phyloP scores from a whole-genome alignment of 2,329 filamentous ascomycete genomes.

The Diplodia seriata region DNA sequence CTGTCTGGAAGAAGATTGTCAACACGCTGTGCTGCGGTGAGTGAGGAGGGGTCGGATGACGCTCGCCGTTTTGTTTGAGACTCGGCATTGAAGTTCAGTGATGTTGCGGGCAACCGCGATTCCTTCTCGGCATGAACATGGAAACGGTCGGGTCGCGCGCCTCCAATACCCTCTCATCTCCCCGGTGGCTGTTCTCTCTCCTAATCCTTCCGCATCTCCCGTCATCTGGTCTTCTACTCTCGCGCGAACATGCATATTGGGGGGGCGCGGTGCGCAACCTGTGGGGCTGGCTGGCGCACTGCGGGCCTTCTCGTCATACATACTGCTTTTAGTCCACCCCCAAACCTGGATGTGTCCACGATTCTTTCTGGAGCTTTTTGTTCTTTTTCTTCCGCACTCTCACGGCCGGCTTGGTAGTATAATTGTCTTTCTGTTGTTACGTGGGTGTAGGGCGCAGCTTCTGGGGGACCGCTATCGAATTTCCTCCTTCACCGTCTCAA shows the following conservation, averaged over 20 bases:
- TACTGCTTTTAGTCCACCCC: constrained; percentile 30
- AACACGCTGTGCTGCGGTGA: constrained; percentile 33
- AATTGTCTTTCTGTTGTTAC: constrained; percentile 31
- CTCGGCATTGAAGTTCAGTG: constrained; percentile 24
- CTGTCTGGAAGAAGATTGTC: constrained; percentile 32
- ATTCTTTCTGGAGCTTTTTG: constrained; percentile 31
- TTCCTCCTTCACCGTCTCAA: constrained; percentile 20
- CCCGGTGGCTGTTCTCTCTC: constrained; percentile 31
- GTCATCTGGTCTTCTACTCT: constrained; percentile 31
- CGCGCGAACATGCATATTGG: constrained; percentile 32
- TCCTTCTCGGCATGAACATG: not conserved
- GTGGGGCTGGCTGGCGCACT: constrained; percentile 28
- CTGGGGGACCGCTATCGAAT: constrained; percentile 21
- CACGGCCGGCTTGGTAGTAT: constrained; percentile 33
- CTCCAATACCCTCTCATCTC: constrained; percentile 19
- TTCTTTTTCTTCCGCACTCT: constrained; percentile 24
- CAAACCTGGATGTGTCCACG: constrained; percentile 33
- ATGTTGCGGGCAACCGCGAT: constrained; percentile 18
- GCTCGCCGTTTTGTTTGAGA: constrained; percentile 19
- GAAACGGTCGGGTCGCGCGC: constrained; percentile 13
- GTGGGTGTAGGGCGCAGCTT: constrained; percentile 29
- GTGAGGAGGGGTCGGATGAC: constrained; percentile 23
- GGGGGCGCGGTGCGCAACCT: constrained; percentile 30
- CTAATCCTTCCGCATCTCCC: constrained; percentile 32
- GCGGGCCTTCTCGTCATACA: constrained; percentile 30